Evolutionary conservation across 2,329 filamentous ascomycete species (phyloP).

Genomic region (Colletotrichum echinochloae): DNA sequence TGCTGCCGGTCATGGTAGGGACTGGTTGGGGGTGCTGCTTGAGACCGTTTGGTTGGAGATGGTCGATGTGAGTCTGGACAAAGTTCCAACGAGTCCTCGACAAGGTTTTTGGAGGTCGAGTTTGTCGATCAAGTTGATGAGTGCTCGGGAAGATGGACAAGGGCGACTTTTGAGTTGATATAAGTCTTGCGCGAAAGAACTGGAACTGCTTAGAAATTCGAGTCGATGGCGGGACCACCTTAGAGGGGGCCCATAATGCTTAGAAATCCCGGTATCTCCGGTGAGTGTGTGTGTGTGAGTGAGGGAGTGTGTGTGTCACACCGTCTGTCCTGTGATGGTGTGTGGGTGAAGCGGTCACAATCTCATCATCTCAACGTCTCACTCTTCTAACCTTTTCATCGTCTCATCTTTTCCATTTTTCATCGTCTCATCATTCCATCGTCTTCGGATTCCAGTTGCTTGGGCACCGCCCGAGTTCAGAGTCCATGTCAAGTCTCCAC

Average conservation of each 20-base stretch:
- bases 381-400: no score
- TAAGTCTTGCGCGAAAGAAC: not conserved
- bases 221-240: not conserved
- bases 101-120: no score
- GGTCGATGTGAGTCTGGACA: fast-evolving
- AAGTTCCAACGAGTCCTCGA: not conserved
- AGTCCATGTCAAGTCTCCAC: not conserved
- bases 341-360: not conserved
- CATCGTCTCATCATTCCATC: not conserved
- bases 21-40: no score
- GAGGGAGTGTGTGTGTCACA: no score
- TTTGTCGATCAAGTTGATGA: not conserved
- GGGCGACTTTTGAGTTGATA: not conserved
- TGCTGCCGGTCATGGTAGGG: slow-evolving; percentile 10
- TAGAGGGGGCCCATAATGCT: not conserved
- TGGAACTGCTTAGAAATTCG: not conserved
- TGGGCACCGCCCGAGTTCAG: not conserved
- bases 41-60: no score
- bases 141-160: not conserved
- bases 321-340: no score
- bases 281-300: no score
- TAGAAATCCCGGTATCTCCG: not conserved
- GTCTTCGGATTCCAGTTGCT: no score
- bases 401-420: not conserved
- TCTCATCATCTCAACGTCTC: not conserved